phyloP scores from a whole-genome alignment of 192 early-diverging fungal species.

The Chytriomyces sp. region DNA sequence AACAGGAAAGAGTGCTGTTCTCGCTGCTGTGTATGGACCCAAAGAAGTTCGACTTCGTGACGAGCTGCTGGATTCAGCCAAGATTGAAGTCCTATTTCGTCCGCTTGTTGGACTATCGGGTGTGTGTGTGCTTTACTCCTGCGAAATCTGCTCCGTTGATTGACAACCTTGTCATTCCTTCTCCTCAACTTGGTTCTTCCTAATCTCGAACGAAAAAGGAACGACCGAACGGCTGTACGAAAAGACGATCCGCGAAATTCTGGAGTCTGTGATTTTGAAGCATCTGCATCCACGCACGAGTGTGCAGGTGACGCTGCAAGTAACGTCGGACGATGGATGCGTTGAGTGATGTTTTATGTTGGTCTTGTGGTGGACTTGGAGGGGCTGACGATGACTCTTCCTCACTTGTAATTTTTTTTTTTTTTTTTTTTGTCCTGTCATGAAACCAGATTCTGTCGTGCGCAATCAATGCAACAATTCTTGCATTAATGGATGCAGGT shows the following conservation, averaged over 20 bases:
- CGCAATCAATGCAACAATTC: constrained; percentile 79
- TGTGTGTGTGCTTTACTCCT: constrained; percentile 27
- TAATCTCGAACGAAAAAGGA: constrained; percentile 25
- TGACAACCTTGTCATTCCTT: too few species aligned
- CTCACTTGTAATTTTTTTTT: constrained; percentile 1
- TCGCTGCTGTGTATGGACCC: constrained; percentile 86
- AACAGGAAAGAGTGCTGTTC: constrained; percentile 70
- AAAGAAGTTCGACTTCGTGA: constrained; percentile 83
- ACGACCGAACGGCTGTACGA: constrained; percentile 81
- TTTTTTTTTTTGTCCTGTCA: not conserved
- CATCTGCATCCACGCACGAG: constrained; percentile 84
- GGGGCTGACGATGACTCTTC: not conserved
- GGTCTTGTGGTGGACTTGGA: not conserved
- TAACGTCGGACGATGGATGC: constrained; percentile 82
- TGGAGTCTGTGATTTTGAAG: constrained; percentile 77
- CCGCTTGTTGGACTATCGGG: constrained; percentile 68
- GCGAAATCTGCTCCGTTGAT: too few species aligned
- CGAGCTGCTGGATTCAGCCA: constrained; percentile 87
- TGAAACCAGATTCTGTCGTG: constrained; percentile 65
- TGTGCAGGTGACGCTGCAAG: constrained; percentile 87
- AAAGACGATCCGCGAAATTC: constrained; percentile 67
- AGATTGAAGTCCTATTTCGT: constrained; percentile 78
- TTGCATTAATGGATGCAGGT: constrained; percentile 91
- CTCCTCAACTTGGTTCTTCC: not conserved
- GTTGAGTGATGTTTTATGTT: constrained; percentile 50